Evolutionary conservation across 306 rosid genomes (phyloP), one percentile per base, ranked within the genome.

Genomic region (Cucumis sativus): DNA sequence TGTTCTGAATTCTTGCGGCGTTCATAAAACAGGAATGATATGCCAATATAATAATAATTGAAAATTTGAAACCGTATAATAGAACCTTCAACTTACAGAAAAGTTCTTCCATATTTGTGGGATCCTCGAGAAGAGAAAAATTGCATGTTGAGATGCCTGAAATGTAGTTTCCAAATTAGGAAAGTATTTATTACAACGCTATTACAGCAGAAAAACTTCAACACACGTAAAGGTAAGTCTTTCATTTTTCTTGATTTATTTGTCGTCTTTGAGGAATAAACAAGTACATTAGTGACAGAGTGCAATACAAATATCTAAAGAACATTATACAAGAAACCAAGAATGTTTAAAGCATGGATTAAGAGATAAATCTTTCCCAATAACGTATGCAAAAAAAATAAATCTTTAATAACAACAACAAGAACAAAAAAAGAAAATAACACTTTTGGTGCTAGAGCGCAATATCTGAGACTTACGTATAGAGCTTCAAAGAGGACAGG

Each of bases 41-140:
- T 59, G 41, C 20, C 21, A 76, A 37, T 5, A 21, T 37, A 20
- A 56, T 21, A 45, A 23, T 11, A 45, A 43, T 18, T n/a, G 17
- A 60, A 25, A 18, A 8, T 30, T 76, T 23, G 56, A 17, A 69
- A 69, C 8, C 8, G 55, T 41, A 70, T 15, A 47, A 45, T 61
- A 45, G 37, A 37, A 33, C 74, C 82, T 7, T 49, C 76, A 58
- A 90, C 97, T 95, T 83, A 95, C 97, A 57, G 97, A 89, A 75
- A 92, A 95, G 85, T 95, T 95, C 72, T 80, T 84, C 98, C 96
- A 91, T 86, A 95, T 91, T 86, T 95, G 99, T 25, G 99, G 99
- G 80, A 95, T 87, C 91, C 93, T 91, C 77, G 99, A 93, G 84
- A 82, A 85, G 56, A 95, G 98, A 82, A 95, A 95, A 80, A 95